phyloP scores from a whole-genome alignment of 352 stramenopile genomes.

The Phytophthora cactorum region DNA sequence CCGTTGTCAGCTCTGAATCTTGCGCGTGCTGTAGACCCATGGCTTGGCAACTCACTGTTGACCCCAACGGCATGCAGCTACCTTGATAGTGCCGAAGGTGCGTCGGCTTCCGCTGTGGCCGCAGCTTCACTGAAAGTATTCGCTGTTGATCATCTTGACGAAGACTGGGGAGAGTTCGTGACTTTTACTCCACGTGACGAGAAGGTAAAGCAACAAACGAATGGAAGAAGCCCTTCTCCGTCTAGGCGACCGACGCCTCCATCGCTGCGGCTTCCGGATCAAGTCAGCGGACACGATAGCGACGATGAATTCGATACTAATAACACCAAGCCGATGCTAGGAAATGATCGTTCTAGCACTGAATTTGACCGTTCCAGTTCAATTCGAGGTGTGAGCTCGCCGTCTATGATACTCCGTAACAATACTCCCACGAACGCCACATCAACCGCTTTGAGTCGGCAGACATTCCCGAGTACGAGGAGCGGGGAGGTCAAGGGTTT shows the following conservation, averaged over 20 bases:
- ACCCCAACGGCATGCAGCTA: constrained; percentile 25
- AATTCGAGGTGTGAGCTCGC: constrained; percentile 12
- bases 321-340: constrained; percentile 19
- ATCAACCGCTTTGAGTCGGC: constrained; percentile 24
- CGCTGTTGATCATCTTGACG: constrained; percentile 34
- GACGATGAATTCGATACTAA: constrained; percentile 17
- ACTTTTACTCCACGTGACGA: constrained; percentile 33
- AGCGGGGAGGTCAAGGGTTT: constrained; percentile 27
- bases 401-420: constrained; percentile 21
- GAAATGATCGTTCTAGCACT: constrained; percentile 10
- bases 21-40: constrained; percentile 53
- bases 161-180: constrained; percentile 74
- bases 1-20: constrained; percentile 58
- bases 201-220: constrained; percentile 10
- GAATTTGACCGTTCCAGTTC: constrained; percentile 8
- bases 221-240: constrained; percentile 1
- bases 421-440: constrained; percentile 33
- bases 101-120: constrained; percentile 26
- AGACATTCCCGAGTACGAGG: constrained; percentile 10
- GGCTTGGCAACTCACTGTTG: constrained; percentile 52
- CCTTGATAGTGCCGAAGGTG: constrained; percentile 20
- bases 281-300: constrained; percentile 5
- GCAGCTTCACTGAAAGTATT: constrained; percentile 51
- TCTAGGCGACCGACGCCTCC: neutral
- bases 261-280: constrained; percentile 9